Base-by-base conservation (phyloP, 768 basidiomycete species). In the Mycena epipterygia region DNA sequence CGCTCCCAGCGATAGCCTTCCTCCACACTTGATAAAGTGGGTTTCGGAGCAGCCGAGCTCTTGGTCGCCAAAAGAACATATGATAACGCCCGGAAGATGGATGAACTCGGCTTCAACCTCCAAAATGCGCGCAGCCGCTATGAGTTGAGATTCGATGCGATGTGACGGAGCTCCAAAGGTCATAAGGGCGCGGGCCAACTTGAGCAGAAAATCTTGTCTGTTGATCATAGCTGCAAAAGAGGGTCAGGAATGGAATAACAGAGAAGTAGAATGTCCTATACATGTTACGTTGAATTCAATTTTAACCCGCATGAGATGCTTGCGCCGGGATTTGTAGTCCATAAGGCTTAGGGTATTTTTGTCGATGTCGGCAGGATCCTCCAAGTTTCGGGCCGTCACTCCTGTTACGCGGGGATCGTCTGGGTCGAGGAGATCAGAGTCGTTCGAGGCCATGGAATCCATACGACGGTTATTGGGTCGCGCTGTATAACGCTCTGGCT, bases 101-200 rank as follows among this genome's bases (percentile, higher is more conserved):
- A 97, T 93, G 78, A 96, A 97, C 78, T 97, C 95, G 51, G 95
- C 95, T 78, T 95, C 91, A 63, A 98, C 89, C 75, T 96, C 95
- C 21, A 98, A 90, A 60, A 96, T 95, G 19, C 91, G 88, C 0
- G 96, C 95, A 11, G 95, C 95, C 13, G 96, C 93, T 35, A 93
- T 86, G 42, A 98, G 89, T 78, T 98, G 96, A 3, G 95, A 92
- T 81, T 97, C 96, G 68, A 98, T 94, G 35, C 97, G 90, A 82
- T 98, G 97, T 27, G 95, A 95, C 0, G 96, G 95, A 21, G 96
- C 95, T 6, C 96, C 95, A 76, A 94, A 97, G 16, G 91, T 91
- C 94, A 98, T 96, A 44, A 98, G 85, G 21, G 94, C 91, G 69
- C 91, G 89, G 19, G 95, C 95, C 30, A 98, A 88, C 77, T 90